These are phyloP conservation scores for Aspergillus kassunensis DNA, from an alignment of 495 filamentous ascomycete genomes.

Conservation along the genomic window DNA sequence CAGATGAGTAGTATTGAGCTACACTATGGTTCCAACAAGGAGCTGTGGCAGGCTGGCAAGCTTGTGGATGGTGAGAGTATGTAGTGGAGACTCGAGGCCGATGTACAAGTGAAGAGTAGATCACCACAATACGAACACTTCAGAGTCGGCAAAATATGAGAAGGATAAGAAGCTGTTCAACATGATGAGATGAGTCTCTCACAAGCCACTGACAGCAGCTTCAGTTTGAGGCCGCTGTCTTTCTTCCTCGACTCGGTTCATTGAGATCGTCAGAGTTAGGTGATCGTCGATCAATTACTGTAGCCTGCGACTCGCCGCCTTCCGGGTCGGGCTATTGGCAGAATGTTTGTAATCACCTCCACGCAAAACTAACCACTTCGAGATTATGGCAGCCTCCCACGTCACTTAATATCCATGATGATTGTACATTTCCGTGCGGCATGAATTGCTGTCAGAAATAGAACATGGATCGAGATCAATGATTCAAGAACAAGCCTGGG, in stretches of 20 bases:
- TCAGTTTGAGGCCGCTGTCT: not conserved
- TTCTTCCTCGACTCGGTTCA: not conserved
- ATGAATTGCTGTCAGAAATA: too few relatives aligned
- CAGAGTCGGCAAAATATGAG: not conserved
- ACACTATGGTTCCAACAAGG: not conserved
- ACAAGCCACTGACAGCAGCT: not conserved
- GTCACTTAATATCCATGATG: slow-evolving; percentile 7
- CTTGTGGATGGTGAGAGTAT: not conserved
- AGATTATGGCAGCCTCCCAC: slow-evolving; percentile 20
- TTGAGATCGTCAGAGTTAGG: not conserved
- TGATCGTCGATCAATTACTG: slow-evolving; percentile 1
- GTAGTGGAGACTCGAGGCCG: not conserved
- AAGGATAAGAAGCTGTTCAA: not conserved
- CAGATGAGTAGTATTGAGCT: not conserved
- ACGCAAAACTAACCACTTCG: too few relatives aligned
- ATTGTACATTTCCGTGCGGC: not conserved
- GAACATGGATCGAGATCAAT: too few relatives aligned
- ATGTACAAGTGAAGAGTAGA: not conserved
- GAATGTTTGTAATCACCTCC: slow-evolving; percentile 12
- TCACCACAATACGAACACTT: not conserved
- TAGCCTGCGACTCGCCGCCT: slow-evolving; percentile 8
- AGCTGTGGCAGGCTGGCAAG: not conserved
- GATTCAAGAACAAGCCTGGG: too few relatives aligned
- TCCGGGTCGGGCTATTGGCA: not conserved
- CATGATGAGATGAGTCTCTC: not conserved